phyloP scores from a whole-genome alignment of 768 basidiomycete species.

The Hygrocybe punicea region DNA sequence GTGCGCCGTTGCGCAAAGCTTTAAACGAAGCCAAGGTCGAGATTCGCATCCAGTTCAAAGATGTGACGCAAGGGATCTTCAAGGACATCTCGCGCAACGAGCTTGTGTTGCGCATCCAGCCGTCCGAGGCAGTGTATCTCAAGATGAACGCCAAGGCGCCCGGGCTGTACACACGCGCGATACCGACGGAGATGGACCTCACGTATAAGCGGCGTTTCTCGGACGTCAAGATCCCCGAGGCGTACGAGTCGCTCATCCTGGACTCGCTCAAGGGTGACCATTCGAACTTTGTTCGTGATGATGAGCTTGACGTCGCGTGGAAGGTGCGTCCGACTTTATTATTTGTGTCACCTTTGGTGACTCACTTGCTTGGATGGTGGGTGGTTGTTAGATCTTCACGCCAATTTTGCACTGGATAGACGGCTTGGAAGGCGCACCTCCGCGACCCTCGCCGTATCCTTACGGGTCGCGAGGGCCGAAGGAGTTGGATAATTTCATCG shows the following conservation, averaged over 20 bases:
- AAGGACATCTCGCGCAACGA: conserved; percentile 95
- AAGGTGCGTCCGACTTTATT: conserved; percentile 56
- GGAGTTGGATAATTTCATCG: conserved; percentile 72
- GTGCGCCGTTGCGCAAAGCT: conserved; percentile 45
- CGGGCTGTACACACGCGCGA: conserved; percentile 82
- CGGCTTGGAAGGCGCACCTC: conserved; percentile 59
- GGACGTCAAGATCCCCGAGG: conserved; percentile 91
- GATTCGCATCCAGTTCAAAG: conserved; percentile 96
- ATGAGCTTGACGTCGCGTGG: conserved; percentile 97
- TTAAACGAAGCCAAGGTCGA: conserved; percentile 99
- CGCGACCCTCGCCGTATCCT: conserved; percentile 73
- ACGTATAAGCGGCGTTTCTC: conserved; percentile 95
- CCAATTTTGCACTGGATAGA: conserved; percentile 97
- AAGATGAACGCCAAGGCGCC: conserved; percentile 96
- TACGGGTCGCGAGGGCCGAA: conserved; percentile 97
- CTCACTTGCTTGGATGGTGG: too few relatives aligned
- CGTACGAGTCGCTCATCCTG: conserved; percentile 91
- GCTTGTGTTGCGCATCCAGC: conserved; percentile 95
- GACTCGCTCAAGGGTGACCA: conserved; percentile 98
- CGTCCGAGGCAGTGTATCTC: conserved; percentile 92
- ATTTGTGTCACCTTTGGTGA: too few relatives aligned
- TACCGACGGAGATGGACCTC: conserved; percentile 97
- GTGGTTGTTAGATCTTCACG: conserved; percentile 97
- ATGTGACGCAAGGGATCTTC: conserved; percentile 96
- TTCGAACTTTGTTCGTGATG: conserved; percentile 97